Percentiles rank a stretch among this genome's conserved stretches.
Conservation (phyloP, 1,284 basidiomycete species). For the Xanthoconium separans region DNA sequence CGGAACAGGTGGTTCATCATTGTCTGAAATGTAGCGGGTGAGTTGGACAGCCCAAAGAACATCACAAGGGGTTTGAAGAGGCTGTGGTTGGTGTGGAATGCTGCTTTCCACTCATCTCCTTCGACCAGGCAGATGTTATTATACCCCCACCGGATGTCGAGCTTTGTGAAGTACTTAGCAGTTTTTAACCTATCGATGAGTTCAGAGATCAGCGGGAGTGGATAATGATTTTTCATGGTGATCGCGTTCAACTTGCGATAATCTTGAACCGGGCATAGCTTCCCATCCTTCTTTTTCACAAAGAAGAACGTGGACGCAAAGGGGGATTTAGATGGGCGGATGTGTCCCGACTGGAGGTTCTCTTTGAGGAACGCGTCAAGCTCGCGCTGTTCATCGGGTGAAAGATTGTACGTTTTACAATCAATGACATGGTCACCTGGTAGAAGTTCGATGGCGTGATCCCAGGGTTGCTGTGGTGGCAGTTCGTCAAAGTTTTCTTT, state of each 20-base stretch:
- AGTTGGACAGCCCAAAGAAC: no score
- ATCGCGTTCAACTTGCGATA: constrained; percentile 34
- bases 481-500: background rate
- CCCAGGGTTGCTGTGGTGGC: background rate
- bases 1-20: constrained; percentile 29
- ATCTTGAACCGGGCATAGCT: background rate
- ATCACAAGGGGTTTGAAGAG: no score
- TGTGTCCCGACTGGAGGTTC: background rate
- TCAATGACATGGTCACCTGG: background rate
- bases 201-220: constrained; percentile 29
- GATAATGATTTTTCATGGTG: constrained; percentile 32
- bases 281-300: no score
- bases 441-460: background rate
- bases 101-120: constrained; percentile 2
- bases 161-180: constrained; percentile 3
- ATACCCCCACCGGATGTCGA: background rate
- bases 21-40: no score
- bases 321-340: background rate
- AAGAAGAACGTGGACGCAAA: background rate
- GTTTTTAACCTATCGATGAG: background rate
- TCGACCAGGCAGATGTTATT: background rate
- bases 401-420: constrained; percentile 8
- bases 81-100: constrained; percentile 18
- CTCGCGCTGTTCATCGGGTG: background rate
- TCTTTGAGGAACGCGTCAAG: background rate